Base-by-base conservation (phyloP, 805 yeast genomes). In the Saccharomyces jurei region DNA sequence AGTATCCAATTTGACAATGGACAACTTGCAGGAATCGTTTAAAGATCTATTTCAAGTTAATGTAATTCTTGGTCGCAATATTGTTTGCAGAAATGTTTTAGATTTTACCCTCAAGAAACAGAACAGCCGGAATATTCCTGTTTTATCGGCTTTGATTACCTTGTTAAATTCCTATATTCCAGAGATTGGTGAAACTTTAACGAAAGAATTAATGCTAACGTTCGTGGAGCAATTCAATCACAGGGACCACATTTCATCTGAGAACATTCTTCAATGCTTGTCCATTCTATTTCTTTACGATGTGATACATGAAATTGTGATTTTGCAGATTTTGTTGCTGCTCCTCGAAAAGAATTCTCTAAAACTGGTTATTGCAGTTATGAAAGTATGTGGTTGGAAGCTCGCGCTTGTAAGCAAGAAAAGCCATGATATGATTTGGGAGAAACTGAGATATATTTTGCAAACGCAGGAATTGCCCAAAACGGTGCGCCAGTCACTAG, bases 101-200 rank as follows among this genome's bases (percentile, higher is more conserved):
- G 74, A 82, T 50, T 70, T 78, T 46, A 51, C 87, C 1, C 80
- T 87, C 77, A 76, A 76, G 49, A 75, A 79, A 0, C 87, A 82
- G 61, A 62, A 74, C 13, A 66, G 63, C 6, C 73, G 82, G 13
- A 52, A 56, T 9, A 26, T 46, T 1, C 76, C 86, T 0, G 68
- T 78, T 0, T 83, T 79, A 60, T 81, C 90, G 0, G 71, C 86
- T 0, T 61, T 89, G 36, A 75, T 80, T 0, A 76, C 84, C 1
- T 76, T 84, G 0, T 51, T 89, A 10, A 86, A 87, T 67, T 77
- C 86, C 4, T 81, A 84, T 59, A 66, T 87, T 3, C 94, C 95
- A 0, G 79, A 79, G 36, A 70, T 88, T 17, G 96, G 96, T 1
- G 78, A 78, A 54, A 65, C 84, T 4, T 58, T 87, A 31, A 65